These are phyloP conservation scores for Aspergillus sp. DNA, from an alignment of 2,329 filamentous ascomycete genomes.

Conservation along the genomic window DNA sequence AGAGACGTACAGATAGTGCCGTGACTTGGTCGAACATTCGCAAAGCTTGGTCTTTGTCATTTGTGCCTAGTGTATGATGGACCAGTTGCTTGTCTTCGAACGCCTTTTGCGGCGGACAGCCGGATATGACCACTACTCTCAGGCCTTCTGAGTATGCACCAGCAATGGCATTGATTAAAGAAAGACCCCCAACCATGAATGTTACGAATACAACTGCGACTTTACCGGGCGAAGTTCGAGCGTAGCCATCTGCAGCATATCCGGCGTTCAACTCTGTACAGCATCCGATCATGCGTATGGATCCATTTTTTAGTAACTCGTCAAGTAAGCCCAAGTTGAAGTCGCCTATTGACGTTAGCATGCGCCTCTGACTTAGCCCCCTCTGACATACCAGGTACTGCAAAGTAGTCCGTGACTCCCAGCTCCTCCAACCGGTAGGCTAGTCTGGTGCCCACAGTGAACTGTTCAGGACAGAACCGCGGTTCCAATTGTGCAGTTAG, in stretches of 20 bases:
- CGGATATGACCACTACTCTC: slow-evolving; percentile 8
- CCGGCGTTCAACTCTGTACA: slow-evolving; percentile 6
- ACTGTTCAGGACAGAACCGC: not conserved
- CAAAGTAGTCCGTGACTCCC: not conserved
- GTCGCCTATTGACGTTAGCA: not conserved
- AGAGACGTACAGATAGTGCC: not conserved
- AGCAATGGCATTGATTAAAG: slow-evolving; percentile 1
- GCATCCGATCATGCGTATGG: not conserved
- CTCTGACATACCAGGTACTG: not conserved
- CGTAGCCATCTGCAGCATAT: slow-evolving; percentile 7
- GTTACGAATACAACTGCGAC: not conserved
- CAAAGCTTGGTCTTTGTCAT: slow-evolving; percentile 3
- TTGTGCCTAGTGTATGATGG: slow-evolving; percentile 10
- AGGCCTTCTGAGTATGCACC: slow-evolving; percentile 4
- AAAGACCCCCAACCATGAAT: not conserved
- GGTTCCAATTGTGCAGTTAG: too few species aligned
- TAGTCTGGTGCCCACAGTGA: slow-evolving; percentile 15
- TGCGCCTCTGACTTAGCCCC: too few species aligned
- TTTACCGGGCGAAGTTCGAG: not conserved
- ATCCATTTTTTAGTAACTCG: not conserved
- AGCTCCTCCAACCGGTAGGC: slow-evolving; percentile 1
- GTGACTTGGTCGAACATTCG: slow-evolving; percentile 13
- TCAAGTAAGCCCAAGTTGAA: not conserved
- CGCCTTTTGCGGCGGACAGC: not conserved
- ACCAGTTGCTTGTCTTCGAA: slow-evolving; percentile 1